These are phyloP conservation scores for Daldinia vernicosa DNA, from an alignment of 495 filamentous ascomycete species.

Conservation along the genomic window DNA sequence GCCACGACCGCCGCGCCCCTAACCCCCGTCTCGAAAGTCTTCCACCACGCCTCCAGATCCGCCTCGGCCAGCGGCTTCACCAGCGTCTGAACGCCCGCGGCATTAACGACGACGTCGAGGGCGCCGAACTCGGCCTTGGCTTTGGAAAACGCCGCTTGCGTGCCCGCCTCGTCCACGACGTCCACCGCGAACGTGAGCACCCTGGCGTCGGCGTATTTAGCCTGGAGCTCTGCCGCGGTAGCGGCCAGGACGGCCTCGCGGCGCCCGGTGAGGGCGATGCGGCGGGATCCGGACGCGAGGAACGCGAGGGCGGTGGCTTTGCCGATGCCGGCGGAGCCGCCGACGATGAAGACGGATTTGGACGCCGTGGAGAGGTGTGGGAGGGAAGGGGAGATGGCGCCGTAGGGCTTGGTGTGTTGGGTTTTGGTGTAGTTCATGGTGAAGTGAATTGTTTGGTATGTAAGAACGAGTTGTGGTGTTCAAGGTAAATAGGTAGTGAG, in stretches of 20 bases:
- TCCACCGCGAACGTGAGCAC: background rate
- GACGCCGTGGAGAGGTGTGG: constrained; percentile 47
- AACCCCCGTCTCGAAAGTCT: background rate
- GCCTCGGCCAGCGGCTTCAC: background rate
- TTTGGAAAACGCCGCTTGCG: background rate
- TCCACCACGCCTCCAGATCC: background rate
- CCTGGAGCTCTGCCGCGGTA: background rate
- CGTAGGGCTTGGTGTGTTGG: constrained; percentile 51
- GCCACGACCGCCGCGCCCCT: background rate
- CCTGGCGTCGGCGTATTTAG: background rate
- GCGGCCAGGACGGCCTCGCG: background rate
- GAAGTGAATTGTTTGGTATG: background rate
- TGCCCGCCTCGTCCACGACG: background rate
- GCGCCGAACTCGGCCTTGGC: background rate
- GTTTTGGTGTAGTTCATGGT: constrained; percentile 41
- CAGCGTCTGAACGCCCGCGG: background rate
- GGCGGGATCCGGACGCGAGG: background rate
- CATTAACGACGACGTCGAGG: background rate
- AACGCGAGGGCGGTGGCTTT: constrained; percentile 10
- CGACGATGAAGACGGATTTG: constrained; percentile 54
- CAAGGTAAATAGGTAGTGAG: background rate
- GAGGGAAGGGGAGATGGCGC: constrained; percentile 47
- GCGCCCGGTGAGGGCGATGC: background rate
- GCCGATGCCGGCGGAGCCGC: constrained; percentile 52
- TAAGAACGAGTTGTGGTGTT: no score